A percentile compares a stretch with the other conserved stretches of the same genome.
Evolutionary conservation across 176 grass and related monocot genomes (phyloP).

Genomic region (Oryza rufipogon): DNA sequence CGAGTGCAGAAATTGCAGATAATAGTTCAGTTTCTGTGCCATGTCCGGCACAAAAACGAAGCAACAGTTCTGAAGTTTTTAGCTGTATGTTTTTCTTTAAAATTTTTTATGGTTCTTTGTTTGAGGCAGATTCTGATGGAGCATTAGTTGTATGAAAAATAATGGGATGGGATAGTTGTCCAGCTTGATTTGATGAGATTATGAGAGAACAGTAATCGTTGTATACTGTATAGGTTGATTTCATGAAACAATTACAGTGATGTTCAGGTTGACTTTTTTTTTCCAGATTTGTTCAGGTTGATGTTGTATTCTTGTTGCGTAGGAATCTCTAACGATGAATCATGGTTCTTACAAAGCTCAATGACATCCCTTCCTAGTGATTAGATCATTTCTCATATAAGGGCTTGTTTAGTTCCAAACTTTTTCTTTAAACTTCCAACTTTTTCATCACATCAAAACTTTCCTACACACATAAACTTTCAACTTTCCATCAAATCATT

Average conservation of each 20-base stretch:
- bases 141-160: not conserved
- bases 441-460: too few species aligned
- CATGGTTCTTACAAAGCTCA: not conserved
- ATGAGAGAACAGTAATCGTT: not conserved
- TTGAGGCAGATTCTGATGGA: not conserved
- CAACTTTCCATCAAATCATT: too few species aligned
- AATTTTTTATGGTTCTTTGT: not conserved
- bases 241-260: not conserved
- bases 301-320: not conserved
- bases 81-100: too few species aligned
- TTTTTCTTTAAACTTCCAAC: too few species aligned
- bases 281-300: not conserved
- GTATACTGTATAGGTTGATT: not conserved
- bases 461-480: too few species aligned
- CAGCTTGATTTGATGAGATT: not conserved
- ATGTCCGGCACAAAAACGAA: not conserved
- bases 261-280: not conserved
- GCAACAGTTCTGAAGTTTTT: too few species aligned
- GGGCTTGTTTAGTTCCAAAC: not conserved
- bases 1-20: conserved; percentile 15
- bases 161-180: not conserved
- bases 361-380: not conserved
- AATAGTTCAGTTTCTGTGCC: not conserved
- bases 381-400: not conserved
- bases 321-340: not conserved